phyloP scores from a whole-genome alignment of 2,329 filamentous ascomycete genomes.

The Colletotrichum caudatum region DNA sequence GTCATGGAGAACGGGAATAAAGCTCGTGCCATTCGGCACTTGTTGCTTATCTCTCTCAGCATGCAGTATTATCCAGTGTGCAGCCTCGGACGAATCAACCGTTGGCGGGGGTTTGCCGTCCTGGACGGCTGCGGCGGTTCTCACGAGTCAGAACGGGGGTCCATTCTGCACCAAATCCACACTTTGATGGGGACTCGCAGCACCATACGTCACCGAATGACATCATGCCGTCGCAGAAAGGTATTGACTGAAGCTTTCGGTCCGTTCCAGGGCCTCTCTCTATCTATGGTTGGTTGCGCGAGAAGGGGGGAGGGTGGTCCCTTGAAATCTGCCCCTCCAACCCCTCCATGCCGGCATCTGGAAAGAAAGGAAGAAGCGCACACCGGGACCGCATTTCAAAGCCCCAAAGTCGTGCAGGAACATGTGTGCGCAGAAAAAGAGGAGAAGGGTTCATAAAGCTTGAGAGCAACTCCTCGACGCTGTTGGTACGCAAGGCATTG shows the following conservation, averaged over 20 bases:
- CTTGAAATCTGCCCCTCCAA: slow-evolving; percentile 19
- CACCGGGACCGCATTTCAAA: neutral
- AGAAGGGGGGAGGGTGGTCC: neutral
- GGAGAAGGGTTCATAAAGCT: neutral
- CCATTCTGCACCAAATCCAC: slow-evolving; percentile 5
- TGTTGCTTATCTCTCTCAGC: neutral
- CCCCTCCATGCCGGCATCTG: slow-evolving; percentile 3
- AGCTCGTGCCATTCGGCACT: neutral
- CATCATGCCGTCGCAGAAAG: slow-evolving; percentile 35
- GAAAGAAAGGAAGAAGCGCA: slow-evolving; percentile 9
- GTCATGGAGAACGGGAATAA: neutral
- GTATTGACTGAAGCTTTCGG: slow-evolving; percentile 25
- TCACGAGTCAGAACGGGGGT: slow-evolving; percentile 18
- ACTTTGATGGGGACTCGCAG: slow-evolving; percentile 10
- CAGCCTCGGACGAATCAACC: neutral
- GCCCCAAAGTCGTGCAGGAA: neutral
- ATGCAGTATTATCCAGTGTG: neutral
- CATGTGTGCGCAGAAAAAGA: no score
- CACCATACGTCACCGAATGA: slow-evolving; percentile 29
- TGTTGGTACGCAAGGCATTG: neutral
- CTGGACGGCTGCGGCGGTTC: slow-evolving; percentile 23
- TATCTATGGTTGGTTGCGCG: slow-evolving; percentile 9
- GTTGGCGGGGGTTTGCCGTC: neutral
- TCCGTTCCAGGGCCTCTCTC: slow-evolving; percentile 1
- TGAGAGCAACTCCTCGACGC: neutral